phyloP scores from a whole-genome alignment of 1,284 basidiomycete species.

The Filobasidium uniguttulatum region DNA sequence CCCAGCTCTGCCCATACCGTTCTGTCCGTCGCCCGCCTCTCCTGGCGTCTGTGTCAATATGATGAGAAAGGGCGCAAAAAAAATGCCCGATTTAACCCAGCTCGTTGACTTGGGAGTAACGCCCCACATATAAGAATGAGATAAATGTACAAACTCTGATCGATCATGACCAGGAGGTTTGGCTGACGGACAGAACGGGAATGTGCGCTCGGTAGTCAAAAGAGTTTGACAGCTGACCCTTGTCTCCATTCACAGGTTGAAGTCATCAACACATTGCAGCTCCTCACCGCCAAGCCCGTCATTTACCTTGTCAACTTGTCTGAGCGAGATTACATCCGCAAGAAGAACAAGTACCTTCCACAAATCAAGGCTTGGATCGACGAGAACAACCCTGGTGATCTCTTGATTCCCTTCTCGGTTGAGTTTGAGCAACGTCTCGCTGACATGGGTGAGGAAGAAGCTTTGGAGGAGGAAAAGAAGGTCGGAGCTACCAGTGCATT shows the following conservation, averaged over 20 bases:
- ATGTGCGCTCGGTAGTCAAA: neutral
- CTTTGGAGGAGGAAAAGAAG: constrained; percentile 61
- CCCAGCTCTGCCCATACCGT: neutral
- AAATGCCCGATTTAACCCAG: constrained; percentile 60
- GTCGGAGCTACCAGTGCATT: constrained; percentile 52
- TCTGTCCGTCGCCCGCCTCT: neutral
- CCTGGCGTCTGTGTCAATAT: constrained; percentile 20
- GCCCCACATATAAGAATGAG: constrained; percentile 50
- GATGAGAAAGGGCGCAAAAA: constrained; percentile 60
- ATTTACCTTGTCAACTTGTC: constrained; percentile 97
- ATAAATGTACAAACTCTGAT: constrained; percentile 35
- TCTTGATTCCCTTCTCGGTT: constrained; percentile 93
- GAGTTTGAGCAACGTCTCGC: constrained; percentile 85
- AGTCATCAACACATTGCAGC: constrained; percentile 78
- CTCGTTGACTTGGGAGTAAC: constrained; percentile 58
- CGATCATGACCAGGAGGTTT: neutral
- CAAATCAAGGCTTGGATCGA: constrained; percentile 99
- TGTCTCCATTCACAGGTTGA: constrained; percentile 54
- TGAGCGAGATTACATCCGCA: constrained; percentile 86
- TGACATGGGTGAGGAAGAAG: constrained; percentile 49
- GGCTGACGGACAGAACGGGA: neutral
- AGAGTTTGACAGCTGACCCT: constrained; percentile 8
- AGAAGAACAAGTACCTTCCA: constrained; percentile 99
- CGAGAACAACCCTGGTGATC: constrained; percentile 88
- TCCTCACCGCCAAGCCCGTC: constrained; percentile 94